Base-by-base conservation (phyloP, 192 early-diverging fungal genomes). In the Powellomyces hirtus region DNA sequence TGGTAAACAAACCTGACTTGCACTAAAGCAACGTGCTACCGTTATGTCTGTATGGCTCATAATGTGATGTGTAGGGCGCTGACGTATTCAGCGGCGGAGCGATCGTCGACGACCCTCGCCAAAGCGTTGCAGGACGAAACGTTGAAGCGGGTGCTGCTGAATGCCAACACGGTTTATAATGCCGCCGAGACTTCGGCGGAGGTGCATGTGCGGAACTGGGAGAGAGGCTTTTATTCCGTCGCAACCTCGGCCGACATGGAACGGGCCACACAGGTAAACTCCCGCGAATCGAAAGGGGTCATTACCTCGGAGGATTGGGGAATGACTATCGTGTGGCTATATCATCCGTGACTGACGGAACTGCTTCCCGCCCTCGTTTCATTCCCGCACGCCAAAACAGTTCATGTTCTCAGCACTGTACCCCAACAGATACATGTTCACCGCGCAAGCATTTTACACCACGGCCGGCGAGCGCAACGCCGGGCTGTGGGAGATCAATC, bases 151-250 rank as follows among this genome's bases (percentile, higher is more conserved):
- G 35, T 60, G n/a, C 16, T 60, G 30, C 14, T 20, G 16, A 18
- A 29, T 14, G 16, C 31, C 0, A 31, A 60, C 1, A 18, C 16
- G 20, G 22, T 16, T 8, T 50, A 29, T 31, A 11, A 50, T 11
- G 50, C 44, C 0, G 38, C 45, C 22, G 62, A 64, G 33, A 16
- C 14, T 13, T 38, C 36, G 10, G 38, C 20, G n/a, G 62, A 45
- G 13, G 44, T 11, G 20, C 62, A 64, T 4, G 45, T 31, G 16
- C 62, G 62, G 18, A 64, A 64, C 62, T 64, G 62, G 62, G 42
- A 16, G 14, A 31, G 50, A 10, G 62, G 62, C 44, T 37, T 20
- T n/a, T 49, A 64, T 37, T 53, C n/a, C 0, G 8, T 31, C 18
- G 44, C 13, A n/a, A 64, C 62, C 24, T 1, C 16, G 16, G 62